phyloP scores from a whole-genome alignment of 2,329 filamentous ascomycete genomes.

The Grosmannia clavigera region DNA sequence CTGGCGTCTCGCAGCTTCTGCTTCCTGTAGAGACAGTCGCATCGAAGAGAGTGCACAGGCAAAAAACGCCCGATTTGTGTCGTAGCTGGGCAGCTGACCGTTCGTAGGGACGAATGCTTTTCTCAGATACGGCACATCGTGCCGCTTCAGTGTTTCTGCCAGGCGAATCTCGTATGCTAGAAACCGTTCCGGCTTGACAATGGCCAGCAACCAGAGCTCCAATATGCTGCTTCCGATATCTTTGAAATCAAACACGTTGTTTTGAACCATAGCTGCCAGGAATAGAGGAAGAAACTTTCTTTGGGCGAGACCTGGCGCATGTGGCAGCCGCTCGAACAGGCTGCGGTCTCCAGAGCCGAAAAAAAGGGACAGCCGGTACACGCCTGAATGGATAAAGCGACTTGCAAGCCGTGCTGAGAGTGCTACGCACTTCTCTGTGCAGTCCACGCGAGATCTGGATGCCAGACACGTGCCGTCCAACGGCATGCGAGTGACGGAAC shows the following conservation, averaged over 20 bases:
- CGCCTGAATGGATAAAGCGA: conserved; percentile 30
- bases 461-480: conserved; percentile 1
- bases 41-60: conserved; percentile 36
- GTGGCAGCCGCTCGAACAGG: conserved; percentile 32
- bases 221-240: conserved; percentile 31
- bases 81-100: conserved; percentile 31
- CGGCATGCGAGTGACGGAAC: conserved; percentile 4
- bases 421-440: conserved; percentile 30
- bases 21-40: conserved; percentile 32
- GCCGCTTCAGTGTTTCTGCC: conserved; percentile 30
- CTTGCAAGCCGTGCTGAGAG: conserved; percentile 34
- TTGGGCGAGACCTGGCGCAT: conserved; percentile 26
- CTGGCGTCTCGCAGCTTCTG: conserved; percentile 23
- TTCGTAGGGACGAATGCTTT: conserved; percentile 22
- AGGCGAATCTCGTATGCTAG: conserved; percentile 38
- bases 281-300: conserved; percentile 39
- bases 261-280: conserved; percentile 34
- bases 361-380: conserved; percentile 30
- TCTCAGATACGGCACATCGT: conserved; percentile 30
- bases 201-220: conserved; percentile 39
- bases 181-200: conserved; percentile 35
- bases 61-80: conserved; percentile 35
- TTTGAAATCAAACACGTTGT: conserved; percentile 33
- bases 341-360: conserved; percentile 36
- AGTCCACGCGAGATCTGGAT: conserved; percentile 12